Evolutionary conservation across 1,139 yeast genomes (phyloP), one percentile per base, ranked within the genome.

Genomic region (Suhomyces coccinellae): DNA sequence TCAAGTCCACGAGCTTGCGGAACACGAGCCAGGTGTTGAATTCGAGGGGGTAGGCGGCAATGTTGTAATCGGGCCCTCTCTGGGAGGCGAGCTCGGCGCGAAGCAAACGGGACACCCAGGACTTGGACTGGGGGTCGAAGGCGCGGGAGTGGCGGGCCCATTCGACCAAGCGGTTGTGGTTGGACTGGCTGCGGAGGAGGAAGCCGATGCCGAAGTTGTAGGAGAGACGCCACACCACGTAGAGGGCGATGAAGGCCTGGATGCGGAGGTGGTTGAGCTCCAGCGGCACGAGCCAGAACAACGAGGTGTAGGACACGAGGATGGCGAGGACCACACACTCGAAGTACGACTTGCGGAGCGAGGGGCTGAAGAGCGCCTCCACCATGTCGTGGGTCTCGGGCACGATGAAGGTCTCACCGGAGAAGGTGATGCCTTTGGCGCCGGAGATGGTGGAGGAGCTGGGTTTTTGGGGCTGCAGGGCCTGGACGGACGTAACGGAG

Each of bases 371-470:
- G 42, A 88, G 69, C 1, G 95, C 84, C 53, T 89, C 76, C 29
- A 88, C 87, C 95, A 88, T 87, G 61, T 88, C 96, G 57, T 85
- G 87, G 22, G 96, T 88, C 54, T 80, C 80, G 2, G 96, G 96
- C 6, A 87, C 93, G 15, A 66, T 63, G 54, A 87, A 87, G 12
- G 75, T 70, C 36, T 65, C 72, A 4, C 79, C 80, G 12, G 66
- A 58, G 47, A 75, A 71, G 27, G 83, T 78, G 46, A 75, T 72
- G 1, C 83, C 84, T 40, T 63, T 68, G 33, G 40, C 34, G 7
- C 52, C 52, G 5, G 44, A 13, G 17, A 31, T 9, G 20, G 32
- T 3, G 26, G 29, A 10, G 11, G n/a, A 5, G 29, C 2, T 11
- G 29, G 12, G 7, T 3, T 3, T n/a, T n/a, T n/a, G n/a, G n/a